phyloP scores from a whole-genome alignment of 768 basidiomycete species.

The Gautieria morchelliformis region DNA sequence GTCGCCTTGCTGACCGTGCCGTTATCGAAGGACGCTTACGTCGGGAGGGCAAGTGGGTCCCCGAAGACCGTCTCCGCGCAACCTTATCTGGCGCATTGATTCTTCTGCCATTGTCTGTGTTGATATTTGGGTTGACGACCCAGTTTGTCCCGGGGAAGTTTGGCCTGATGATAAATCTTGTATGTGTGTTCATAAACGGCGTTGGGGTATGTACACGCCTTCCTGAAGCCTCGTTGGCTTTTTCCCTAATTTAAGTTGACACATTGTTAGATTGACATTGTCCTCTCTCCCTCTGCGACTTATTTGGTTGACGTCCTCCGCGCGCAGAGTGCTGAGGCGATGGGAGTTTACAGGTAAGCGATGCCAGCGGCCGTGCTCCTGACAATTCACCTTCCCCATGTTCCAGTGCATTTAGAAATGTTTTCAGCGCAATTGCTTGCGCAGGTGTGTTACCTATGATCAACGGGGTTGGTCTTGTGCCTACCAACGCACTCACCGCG shows the following conservation, averaged over 20 bases:
- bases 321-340: constrained; percentile 50
- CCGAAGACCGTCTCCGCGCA: constrained; percentile 58
- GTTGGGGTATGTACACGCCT: constrained; percentile 37
- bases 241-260: background rate
- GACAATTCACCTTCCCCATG: too few species aligned
- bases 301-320: constrained; percentile 56
- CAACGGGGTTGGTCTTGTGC: constrained; percentile 39
- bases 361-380: too few species aligned
- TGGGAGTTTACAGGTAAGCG: constrained; percentile 42
- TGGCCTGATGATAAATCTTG: constrained; percentile 41
- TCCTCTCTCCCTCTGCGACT: constrained; percentile 44
- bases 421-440: constrained; percentile 34
- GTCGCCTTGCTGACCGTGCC: constrained; percentile 46
- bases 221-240: background rate
- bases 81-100: constrained; percentile 36
- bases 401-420: constrained; percentile 36
- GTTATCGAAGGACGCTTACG: constrained; percentile 38
- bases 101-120: constrained; percentile 44
- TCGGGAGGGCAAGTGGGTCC: constrained; percentile 51
- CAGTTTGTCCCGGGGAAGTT: constrained; percentile 37
- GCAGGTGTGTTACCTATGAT: constrained; percentile 45
- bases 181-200: constrained; percentile 55
- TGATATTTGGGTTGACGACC: constrained; percentile 41
- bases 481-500: constrained; percentile 39
- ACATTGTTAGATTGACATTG: constrained; percentile 40